Conservation (phyloP, 371 early-diverging fungal species). For the Mucor plumbeus region DNA sequence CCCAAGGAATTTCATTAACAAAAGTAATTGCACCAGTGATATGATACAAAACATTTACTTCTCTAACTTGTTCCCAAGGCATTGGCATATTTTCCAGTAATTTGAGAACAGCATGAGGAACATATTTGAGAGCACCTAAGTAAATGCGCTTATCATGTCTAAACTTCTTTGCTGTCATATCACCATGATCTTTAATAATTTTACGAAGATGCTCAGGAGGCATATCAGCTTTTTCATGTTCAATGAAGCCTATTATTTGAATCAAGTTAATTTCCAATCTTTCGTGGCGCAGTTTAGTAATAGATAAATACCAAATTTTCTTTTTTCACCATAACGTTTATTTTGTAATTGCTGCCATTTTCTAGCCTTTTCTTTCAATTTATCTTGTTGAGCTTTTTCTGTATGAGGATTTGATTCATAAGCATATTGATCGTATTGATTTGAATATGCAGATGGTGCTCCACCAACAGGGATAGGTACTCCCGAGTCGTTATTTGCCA, state of each 20-base stretch:
- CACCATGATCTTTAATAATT: slow-evolving; percentile 97
- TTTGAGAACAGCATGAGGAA: slow-evolving; percentile 98
- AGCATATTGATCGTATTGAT: slow-evolving; percentile 45
- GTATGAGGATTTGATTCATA: slow-evolving; percentile 42
- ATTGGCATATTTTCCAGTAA: slow-evolving; percentile 99
- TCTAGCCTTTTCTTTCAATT: slow-evolving; percentile 76
- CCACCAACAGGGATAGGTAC: slow-evolving; percentile 41
- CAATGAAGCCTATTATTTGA: slow-evolving; percentile 56
- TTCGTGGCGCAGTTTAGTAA: slow-evolving; percentile 1
- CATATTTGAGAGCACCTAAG: slow-evolving; percentile 96
- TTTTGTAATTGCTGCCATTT: slow-evolving; percentile 93
- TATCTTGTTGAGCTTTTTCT: slow-evolving; percentile 55
- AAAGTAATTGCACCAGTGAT: slow-evolving; percentile 98
- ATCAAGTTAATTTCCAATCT: neutral
- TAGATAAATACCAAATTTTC: slow-evolving; percentile 79
- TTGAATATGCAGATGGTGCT: slow-evolving; percentile 38
- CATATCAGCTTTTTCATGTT: slow-evolving; percentile 90
- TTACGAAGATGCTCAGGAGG: slow-evolving; percentile 97
- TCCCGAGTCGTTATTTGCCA: slow-evolving; percentile 28
- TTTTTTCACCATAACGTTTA: slow-evolving; percentile 91
- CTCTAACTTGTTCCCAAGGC: slow-evolving; percentile 99
- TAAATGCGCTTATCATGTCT: slow-evolving; percentile 96
- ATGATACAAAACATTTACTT: slow-evolving; percentile 97
- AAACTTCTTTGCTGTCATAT: slow-evolving; percentile 97
- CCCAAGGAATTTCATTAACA: slow-evolving; percentile 96